phyloP scores from a whole-genome alignment of 2,329 filamentous ascomycete species.

The Trichoderma cornu-damae region DNA sequence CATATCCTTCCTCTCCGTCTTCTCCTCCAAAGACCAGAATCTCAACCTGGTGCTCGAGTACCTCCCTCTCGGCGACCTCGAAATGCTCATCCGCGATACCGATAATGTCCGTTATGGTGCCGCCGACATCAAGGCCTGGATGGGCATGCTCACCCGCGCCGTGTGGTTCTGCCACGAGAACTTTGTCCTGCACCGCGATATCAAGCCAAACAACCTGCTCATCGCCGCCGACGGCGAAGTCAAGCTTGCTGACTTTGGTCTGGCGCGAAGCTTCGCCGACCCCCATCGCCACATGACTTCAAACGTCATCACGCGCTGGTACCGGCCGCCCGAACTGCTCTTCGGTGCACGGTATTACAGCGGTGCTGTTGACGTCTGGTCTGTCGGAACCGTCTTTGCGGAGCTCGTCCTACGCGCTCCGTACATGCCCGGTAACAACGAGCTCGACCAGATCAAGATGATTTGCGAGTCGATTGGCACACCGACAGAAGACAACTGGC shows the following conservation, averaged over 20 bases:
- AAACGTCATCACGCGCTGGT: slow-evolving; percentile 96
- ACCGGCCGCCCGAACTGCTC: slow-evolving; percentile 87
- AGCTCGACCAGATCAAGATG: slow-evolving; percentile 78
- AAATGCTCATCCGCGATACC: slow-evolving; percentile 87
- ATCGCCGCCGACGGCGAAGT: slow-evolving; percentile 90
- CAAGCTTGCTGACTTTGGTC: slow-evolving; percentile 96
- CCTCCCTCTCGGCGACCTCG: slow-evolving; percentile 86
- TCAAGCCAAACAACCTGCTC: slow-evolving; percentile 97
- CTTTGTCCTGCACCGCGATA: slow-evolving; percentile 90
- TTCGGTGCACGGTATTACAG: slow-evolving; percentile 87
- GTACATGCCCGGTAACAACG: slow-evolving; percentile 76
- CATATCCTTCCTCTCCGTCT: slow-evolving; percentile 86
- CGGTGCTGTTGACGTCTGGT: slow-evolving; percentile 91
- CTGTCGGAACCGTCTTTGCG: slow-evolving; percentile 85
- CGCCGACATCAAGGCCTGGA: slow-evolving; percentile 96
- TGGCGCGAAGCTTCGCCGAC: slow-evolving; percentile 84
- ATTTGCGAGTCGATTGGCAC: slow-evolving; percentile 85
- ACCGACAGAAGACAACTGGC: slow-evolving; percentile 92
- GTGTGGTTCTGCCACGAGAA: slow-evolving; percentile 97
- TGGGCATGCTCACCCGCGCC: slow-evolving; percentile 90
- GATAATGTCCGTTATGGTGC: slow-evolving; percentile 72
- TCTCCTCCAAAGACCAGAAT: slow-evolving; percentile 94
- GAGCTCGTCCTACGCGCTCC: slow-evolving; percentile 80
- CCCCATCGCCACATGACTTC: slow-evolving; percentile 84
- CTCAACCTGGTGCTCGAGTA: slow-evolving; percentile 94